A percentile compares a stretch with the other conserved stretches of the same genome.
Evolutionary conservation across 2,329 filamentous ascomycete genomes (phyloP).

Genomic region (Amesomyces nigricolor): DNA sequence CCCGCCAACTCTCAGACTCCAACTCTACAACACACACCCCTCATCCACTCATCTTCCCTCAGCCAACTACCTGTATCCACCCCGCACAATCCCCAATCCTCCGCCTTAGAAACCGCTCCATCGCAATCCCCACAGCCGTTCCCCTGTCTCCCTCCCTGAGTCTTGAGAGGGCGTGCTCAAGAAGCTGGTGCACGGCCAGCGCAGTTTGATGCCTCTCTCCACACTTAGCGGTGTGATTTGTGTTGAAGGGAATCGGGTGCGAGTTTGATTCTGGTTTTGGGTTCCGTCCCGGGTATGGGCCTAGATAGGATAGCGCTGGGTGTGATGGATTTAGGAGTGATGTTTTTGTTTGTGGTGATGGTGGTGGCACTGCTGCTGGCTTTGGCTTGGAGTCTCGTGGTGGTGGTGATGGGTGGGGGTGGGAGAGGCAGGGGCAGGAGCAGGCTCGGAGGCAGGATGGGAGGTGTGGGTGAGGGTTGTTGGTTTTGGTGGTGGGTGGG

Average conservation of each 20-base stretch:
- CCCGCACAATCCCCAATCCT: conserved; percentile 29
- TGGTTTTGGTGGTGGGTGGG: too few species aligned
- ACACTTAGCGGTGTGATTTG: too few species aligned
- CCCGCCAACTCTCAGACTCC: background rate
- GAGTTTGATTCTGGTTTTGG: too few species aligned
- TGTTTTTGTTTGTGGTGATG: background rate
- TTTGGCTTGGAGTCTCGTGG: background rate
- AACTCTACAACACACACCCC: background rate
- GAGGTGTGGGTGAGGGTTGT: background rate
- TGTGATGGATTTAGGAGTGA: too few species aligned
- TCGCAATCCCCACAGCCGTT: background rate
- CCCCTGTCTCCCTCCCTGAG: background rate
- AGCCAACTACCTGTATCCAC: background rate
- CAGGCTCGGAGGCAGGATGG: background rate
- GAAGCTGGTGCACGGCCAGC: background rate
- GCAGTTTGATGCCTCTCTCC: background rate
- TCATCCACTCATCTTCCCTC: background rate
- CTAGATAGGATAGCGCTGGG: too few species aligned
- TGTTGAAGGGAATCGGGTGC: too few species aligned
- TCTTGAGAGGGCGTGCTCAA: background rate
- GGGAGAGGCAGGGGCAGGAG: background rate
- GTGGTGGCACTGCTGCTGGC: background rate
- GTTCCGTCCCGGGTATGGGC: too few species aligned
- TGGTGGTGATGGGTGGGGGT: background rate
- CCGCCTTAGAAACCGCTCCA: conserved; percentile 30